Conservation (phyloP, 1,284 basidiomycete species). For the Sporisorium iseilematis-ciliati region DNA sequence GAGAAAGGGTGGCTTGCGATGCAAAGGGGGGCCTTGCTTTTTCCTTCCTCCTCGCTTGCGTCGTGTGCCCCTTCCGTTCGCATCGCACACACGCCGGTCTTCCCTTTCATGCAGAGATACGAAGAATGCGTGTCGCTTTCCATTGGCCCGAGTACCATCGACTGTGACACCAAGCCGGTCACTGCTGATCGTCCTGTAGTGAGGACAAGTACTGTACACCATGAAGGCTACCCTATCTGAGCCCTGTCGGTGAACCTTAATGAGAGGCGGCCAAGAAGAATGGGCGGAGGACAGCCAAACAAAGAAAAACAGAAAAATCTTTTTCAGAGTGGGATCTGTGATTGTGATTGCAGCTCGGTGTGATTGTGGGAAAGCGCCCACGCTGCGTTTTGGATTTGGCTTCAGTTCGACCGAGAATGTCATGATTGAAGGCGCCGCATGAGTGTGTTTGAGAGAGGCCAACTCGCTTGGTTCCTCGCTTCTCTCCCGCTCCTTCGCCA, state of each 20-base stretch:
- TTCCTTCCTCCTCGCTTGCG: slow-evolving; percentile 5
- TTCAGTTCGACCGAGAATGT: slow-evolving; percentile 26
- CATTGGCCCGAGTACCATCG: too few species aligned
- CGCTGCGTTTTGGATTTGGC: not conserved
- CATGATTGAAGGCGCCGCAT: not conserved
- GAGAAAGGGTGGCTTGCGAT: slow-evolving; percentile 3
- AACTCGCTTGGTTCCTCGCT: not conserved
- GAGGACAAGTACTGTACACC: too few species aligned
- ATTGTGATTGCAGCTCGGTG: not conserved
- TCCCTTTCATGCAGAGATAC: not conserved
- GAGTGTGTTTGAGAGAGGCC: not conserved
- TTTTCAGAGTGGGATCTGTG: not conserved
- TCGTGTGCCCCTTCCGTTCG: not conserved
- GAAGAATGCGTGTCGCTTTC: too few species aligned
- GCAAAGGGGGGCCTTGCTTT: not conserved
- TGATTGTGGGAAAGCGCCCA: not conserved
- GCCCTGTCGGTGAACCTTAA: too few species aligned
- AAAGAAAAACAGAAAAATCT: not conserved
- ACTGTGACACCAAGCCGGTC: too few species aligned
- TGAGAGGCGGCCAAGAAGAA: too few species aligned
- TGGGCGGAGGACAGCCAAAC: too few species aligned
- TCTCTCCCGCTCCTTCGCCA: not conserved
- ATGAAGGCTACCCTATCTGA: too few species aligned
- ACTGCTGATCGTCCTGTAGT: too few species aligned
- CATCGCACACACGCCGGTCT: not conserved